phyloP scores from a whole-genome alignment of 2,329 filamentous ascomycete species.

The Tolypocladium inflatum region DNA sequence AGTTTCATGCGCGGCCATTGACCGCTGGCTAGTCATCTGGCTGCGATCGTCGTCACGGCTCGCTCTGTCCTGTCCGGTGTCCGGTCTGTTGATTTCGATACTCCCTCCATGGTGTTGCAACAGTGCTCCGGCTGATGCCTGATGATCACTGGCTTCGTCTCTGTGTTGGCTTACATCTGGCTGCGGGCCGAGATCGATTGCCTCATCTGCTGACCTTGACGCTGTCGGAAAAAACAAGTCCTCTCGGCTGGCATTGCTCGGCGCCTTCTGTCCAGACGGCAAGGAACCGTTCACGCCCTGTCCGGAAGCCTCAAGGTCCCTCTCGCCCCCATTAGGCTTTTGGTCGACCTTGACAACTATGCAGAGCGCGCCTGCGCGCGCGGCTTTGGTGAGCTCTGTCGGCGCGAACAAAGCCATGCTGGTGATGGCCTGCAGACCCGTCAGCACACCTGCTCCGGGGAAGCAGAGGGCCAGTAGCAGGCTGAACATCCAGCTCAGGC shows the following conservation, averaged over 20 bases:
- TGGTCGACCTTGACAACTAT: background rate
- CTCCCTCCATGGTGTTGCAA: background rate
- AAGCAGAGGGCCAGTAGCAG: constrained; percentile 2
- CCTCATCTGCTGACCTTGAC: background rate
- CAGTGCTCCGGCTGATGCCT: background rate
- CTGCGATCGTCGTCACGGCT: background rate
- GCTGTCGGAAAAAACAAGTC: background rate
- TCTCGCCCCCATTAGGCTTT: background rate
- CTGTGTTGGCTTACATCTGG: background rate
- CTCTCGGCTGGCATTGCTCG: background rate
- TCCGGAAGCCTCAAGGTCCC: background rate
- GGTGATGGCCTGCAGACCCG: constrained; percentile 3
- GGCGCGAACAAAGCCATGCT: constrained; percentile 6
- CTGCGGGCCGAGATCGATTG: background rate
- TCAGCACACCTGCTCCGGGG: constrained; percentile 1
- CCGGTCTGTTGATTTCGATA: background rate
- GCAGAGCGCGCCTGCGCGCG: constrained; percentile 3
- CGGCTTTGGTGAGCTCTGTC: constrained; percentile 3
- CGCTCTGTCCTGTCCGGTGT: background rate
- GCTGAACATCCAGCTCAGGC: background rate
- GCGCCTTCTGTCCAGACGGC: background rate
- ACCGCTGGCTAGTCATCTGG: background rate
- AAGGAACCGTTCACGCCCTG: background rate
- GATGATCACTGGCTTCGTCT: background rate
- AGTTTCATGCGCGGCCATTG: background rate